Evolutionary conservation across 2,329 filamentous ascomycete species (phyloP), one percentile per base, ranked within the genome.

Genomic region (Taxawa tesnikishii): DNA sequence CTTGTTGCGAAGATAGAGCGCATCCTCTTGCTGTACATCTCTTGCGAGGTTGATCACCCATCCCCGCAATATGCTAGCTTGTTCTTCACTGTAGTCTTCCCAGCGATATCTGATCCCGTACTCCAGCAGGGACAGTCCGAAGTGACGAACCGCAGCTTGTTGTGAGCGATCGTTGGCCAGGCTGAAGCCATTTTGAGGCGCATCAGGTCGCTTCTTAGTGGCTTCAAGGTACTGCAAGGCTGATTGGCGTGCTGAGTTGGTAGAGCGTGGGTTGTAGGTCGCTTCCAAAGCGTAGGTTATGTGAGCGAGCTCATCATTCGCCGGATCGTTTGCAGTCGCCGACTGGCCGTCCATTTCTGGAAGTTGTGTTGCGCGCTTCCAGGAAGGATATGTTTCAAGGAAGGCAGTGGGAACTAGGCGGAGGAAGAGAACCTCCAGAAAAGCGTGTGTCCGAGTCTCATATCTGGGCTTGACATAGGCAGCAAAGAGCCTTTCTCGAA

Each of bases 51-150:
- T 68, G 34, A 94, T 59, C 26, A 94, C 74, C 71, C 87, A 90
- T 37, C 67, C 67, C 30, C 83, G 74, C 34, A 98, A 59, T 32
- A 73, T 70, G 16, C 63, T 60, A 12, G 75, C 73, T 54, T 94
- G 78, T 14, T 76, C 72, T 16, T 67, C 57, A 13, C 68, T 72
- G 49, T 87, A 85, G 29, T 79, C 73, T 21, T 76, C 70, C 74
- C 85, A 94, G 45, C 74, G 76, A 58, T 93, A 87, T 44, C 79
- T 82, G 53, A 96, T 79, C 28, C 83, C 78, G 57, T 92, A 80
- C 49, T 94, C 88, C 43, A 98, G 73, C 35, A 98, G 69, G 16
- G 87, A 92, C 18, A 98, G 70, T 36, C 87, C 90, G 55, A 92
- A 98, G 60, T 96, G 87, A 46, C 90, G 80, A 35, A 96, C 81